Percentiles rank a stretch among this genome's conserved stretches.
phyloP scores from a whole-genome alignment of 495 filamentous ascomycete species.

The Aspergillus haitiensis region DNA sequence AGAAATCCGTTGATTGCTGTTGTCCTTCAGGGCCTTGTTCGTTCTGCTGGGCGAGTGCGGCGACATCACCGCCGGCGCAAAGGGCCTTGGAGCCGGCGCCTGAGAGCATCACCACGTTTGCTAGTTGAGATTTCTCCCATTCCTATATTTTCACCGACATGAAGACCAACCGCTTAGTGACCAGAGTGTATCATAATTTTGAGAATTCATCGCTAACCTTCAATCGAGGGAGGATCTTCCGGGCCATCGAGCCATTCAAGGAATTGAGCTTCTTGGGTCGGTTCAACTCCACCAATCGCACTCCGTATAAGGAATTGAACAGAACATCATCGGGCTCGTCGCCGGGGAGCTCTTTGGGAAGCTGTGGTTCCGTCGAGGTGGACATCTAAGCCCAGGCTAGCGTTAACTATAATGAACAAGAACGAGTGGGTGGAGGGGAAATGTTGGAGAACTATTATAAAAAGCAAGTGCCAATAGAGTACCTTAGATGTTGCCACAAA shows the following conservation, averaged over 20 bases:
- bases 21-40: slow-evolving; percentile 64
- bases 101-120: slow-evolving; percentile 89
- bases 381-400: slow-evolving; percentile 54
- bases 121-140: slow-evolving; percentile 91
- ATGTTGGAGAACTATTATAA: too few relatives aligned
- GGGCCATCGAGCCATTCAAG: slow-evolving; percentile 87
- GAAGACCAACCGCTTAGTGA: slow-evolving; percentile 23
- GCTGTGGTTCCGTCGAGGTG: slow-evolving; percentile 34
- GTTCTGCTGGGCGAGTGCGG: slow-evolving; percentile 71
- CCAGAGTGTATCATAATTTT: neutral
- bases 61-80: slow-evolving; percentile 92
- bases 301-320: slow-evolving; percentile 81
- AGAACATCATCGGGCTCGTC: slow-evolving; percentile 90
- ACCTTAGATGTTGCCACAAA: slow-evolving; percentile 50
- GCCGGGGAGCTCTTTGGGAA: slow-evolving; percentile 55
- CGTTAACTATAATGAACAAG: slow-evolving; percentile 6
- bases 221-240: slow-evolving; percentile 84
- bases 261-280: slow-evolving; percentile 87
- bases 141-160: slow-evolving; percentile 49
- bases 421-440: neutral
- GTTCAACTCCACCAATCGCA: slow-evolving; percentile 93
- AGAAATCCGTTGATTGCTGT: slow-evolving; percentile 74
- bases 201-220: slow-evolving; percentile 44
- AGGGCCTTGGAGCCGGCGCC: slow-evolving; percentile 81
- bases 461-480: slow-evolving; percentile 7